Percentiles rank a stretch among this genome's conserved stretches.
Conservation (phyloP, 2,329 filamentous ascomycete genomes). For the Fusarium longipes region DNA sequence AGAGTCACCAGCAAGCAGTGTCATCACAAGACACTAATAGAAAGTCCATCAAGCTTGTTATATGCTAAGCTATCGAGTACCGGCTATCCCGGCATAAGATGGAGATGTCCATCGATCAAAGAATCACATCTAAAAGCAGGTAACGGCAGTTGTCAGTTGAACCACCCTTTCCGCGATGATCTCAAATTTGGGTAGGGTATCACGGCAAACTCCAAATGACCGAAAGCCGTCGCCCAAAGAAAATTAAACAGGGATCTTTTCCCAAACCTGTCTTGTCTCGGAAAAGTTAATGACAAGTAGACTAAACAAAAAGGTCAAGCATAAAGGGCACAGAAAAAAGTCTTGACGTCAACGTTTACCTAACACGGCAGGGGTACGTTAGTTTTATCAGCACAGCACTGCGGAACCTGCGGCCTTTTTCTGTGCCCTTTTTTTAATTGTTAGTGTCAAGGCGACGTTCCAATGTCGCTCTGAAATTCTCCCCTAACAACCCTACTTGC, state of each 20-base stretch:
- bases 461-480: slow-evolving; percentile 1
- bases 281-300: slow-evolving; percentile 26
- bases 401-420: background rate
- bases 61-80: background rate
- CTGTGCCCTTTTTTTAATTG: background rate
- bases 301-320: slow-evolving; percentile 13
- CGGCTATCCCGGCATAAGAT: slow-evolving; percentile 17
- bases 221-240: background rate
- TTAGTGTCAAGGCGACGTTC: background rate
- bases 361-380: slow-evolving; percentile 15
- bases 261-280: background rate
- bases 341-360: slow-evolving; percentile 40
- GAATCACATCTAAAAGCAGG: background rate
- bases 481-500: slow-evolving; percentile 2
- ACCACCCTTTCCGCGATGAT: background rate
- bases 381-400: background rate
- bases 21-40: background rate
- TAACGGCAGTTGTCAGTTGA: background rate
- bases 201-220: slow-evolving; percentile 8
- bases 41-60: background rate
- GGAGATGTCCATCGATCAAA: slow-evolving; percentile 12
- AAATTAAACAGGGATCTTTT: background rate
- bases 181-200: background rate
- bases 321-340: slow-evolving; percentile 10
- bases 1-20: background rate